Base-by-base conservation (phyloP, 345 rosid species). In the Camelina hispida region DNA sequence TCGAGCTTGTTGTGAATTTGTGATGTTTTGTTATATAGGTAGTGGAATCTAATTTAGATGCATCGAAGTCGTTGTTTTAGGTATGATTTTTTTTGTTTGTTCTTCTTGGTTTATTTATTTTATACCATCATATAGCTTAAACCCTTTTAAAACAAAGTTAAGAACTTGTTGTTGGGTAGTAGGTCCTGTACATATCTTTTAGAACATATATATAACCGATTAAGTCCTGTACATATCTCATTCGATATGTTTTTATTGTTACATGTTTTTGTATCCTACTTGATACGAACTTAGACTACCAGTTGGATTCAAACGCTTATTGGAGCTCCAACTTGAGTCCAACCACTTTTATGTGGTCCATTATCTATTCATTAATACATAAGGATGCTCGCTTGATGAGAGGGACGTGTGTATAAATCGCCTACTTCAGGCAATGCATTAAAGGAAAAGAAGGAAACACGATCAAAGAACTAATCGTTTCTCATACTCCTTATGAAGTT, bases 351-450 rank as follows among this genome's bases (percentile, higher is more conserved):
- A 22, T 22, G 23, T 22, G 23, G 23, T 22, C 23, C 23, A 22
- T 22, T 22, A 22, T 22, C 23, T 22, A n/a, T n/a, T n/a, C n/a
- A n/a, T 85, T 83, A 42, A 62, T 84, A 52, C 89, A 77, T 56
- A 92, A 95, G 82, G 88, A 89, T 75, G 85, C 90, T 67, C 84
- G 71, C n/a, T 81, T 84, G 82, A 16, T 89, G 23, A 22, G 80
- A 90, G 98, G 72, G 99, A 95, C 78, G 64, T 85, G 20, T 77
- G 96, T 62, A 70, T 92, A 64, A 64, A 82, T 85, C 79, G 92
- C 97, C 66, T 95, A 95, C 82, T 92, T 95, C 79, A 87, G 87
- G 81, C 96, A 90, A 75, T 90, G 96, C 81, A 83, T 95, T 73
- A 83, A 86, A 8, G 84, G 84, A 72, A 77, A 81, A 82, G 78